Percentiles rank a stretch among this genome's conserved stretches.
Evolutionary conservation across 805 yeast species (phyloP).

Genomic region (Starmerella sirachaensis): DNA sequence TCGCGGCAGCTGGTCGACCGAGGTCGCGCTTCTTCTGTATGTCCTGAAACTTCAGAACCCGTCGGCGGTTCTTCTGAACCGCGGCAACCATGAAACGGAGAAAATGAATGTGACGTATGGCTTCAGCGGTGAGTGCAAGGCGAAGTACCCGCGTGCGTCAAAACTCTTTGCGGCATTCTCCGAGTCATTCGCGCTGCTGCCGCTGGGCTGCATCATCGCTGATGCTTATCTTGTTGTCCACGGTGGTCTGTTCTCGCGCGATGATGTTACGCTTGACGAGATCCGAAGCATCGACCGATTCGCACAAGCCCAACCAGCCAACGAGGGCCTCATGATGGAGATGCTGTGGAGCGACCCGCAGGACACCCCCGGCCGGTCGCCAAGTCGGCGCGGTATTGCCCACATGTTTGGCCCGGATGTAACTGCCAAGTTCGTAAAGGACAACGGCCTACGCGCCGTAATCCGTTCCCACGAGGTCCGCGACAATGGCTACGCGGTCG

Average conservation of each 20-base stretch:
- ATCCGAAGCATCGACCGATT: conserved; percentile 61
- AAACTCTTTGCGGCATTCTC: conserved; percentile 71
- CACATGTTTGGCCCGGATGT: conserved; percentile 95
- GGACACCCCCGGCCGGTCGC: conserved; percentile 58
- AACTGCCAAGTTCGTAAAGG: conserved; percentile 62
- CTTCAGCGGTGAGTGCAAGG: conserved; percentile 88
- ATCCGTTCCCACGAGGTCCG: conserved; percentile 94
- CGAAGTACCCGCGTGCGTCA: conserved; percentile 63
- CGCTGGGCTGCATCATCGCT: conserved; percentile 74
- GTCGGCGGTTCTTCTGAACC: conserved; percentile 53
- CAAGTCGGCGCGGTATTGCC: conserved; percentile 90
- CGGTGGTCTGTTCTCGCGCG: conserved; percentile 75
- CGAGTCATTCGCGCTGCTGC: conserved; percentile 74
- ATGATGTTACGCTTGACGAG: conserved; percentile 57
- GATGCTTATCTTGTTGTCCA: conserved; percentile 78
- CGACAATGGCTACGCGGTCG: conserved; percentile 77
- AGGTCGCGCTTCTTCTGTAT: conserved; percentile 74
- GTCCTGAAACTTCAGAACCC: conserved; percentile 71
- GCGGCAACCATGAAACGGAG: conserved; percentile 95
- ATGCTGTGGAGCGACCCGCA: conserved; percentile 97
- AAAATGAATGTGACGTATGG: conserved; percentile 97
- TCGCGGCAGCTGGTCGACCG: conserved; percentile 97
- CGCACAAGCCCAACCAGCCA: conserved; percentile 59
- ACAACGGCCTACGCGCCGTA: conserved; percentile 61
- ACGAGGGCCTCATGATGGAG: conserved; percentile 91